Evolutionary conservation across 768 basidiomycete genomes (phyloP), one percentile per base, ranked within the genome.

Genomic region (Lentinula sp.): DNA sequence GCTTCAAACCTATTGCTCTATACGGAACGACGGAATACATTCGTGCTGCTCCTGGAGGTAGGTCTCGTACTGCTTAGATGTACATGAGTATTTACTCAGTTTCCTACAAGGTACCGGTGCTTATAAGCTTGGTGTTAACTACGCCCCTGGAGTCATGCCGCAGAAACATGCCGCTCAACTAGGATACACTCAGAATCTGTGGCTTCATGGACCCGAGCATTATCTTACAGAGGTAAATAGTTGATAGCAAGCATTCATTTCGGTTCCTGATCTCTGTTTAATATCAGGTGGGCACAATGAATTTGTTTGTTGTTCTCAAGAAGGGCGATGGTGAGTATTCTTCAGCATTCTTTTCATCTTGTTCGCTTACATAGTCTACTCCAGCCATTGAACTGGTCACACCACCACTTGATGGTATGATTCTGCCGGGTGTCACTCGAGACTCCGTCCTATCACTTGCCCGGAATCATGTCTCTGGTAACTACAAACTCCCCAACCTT

Each of bases 371-470:
- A 36, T 13, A 33, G 32, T 65, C 3, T 57, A 20, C 42, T 63
- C 36, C 66, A 91, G 88, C 77, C n/a, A 71, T 85, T 61, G 93
- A 98, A 70, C 79, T 97, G 57, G 79, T 93, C 64, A 97, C 96
- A 0, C 91, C 95, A 2, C 90, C 93, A 13, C 76, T 97, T 62
- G 93, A 91, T 70, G 94, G 95, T 54, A 89, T 92, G 74, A 93
- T 98, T 67, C 84, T 98, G 1, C 94, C 95, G 2, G 93, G 95
- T 49, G 85, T 98, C 28, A 97, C 95, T 6, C 86, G 95, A 63
- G 89, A 90, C 67, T 94, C 92, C 32, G 86, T 91, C 46, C 81
- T 97, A 42, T 67, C 79, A 0, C 86, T 98, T 48, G 82, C 85
- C 4, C 75, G 83, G 15, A 86, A 85, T 8, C 91, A 92, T 64